Percentiles rank a stretch among this genome's conserved stretches.
Conservation (phyloP, 306 rosid genomes). For the Mimosa pudica region DNA sequence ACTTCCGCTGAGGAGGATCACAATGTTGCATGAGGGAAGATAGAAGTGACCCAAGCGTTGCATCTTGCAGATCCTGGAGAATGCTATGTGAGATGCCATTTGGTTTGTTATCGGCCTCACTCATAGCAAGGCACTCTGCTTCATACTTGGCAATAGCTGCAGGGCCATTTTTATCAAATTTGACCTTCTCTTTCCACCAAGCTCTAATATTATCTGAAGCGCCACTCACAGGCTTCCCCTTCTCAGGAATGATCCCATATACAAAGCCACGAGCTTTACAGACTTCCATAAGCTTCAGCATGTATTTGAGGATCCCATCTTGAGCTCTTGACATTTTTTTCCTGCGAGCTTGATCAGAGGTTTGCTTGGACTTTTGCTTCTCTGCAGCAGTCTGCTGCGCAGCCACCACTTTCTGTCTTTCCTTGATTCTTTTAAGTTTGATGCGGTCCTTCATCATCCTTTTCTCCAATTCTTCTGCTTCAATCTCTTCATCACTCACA, state of each 20-base stretch:
- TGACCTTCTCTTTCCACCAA: constrained; percentile 15
- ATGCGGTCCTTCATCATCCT: constrained; percentile 8
- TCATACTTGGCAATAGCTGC: constrained; percentile 8
- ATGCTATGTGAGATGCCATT: not conserved
- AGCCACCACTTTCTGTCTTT: constrained; percentile 4
- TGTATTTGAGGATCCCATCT: constrained; percentile 10
- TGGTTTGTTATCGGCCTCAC: not conserved
- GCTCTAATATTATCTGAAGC: constrained; percentile 9
- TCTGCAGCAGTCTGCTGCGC: not conserved
- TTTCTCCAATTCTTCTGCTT: not conserved
- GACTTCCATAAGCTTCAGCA: constrained; percentile 15
- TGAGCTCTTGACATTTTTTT: constrained; percentile 10
- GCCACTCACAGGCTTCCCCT: constrained; percentile 3
- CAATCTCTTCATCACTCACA: constrained; percentile 10
- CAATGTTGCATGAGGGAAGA: constrained; percentile 4
- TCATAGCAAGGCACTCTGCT: constrained; percentile 11
- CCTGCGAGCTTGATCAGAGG: constrained; percentile 6
- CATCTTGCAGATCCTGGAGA: constrained; percentile 14
- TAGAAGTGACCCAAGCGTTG: constrained; percentile 4
- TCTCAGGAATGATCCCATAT: constrained; percentile 5
- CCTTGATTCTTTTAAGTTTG: constrained; percentile 11
- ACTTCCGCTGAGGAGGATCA: constrained; percentile 17
- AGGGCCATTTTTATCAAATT: constrained; percentile 13
- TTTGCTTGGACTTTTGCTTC: constrained; percentile 3
- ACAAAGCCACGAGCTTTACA: constrained; percentile 11